A percentile compares a stretch with the other conserved stretches of the same genome.
These are phyloP conservation scores for Cryptosporidium parvum DNA, from an alignment of 169 alveolate genomes.

Conservation along the genomic window DNA sequence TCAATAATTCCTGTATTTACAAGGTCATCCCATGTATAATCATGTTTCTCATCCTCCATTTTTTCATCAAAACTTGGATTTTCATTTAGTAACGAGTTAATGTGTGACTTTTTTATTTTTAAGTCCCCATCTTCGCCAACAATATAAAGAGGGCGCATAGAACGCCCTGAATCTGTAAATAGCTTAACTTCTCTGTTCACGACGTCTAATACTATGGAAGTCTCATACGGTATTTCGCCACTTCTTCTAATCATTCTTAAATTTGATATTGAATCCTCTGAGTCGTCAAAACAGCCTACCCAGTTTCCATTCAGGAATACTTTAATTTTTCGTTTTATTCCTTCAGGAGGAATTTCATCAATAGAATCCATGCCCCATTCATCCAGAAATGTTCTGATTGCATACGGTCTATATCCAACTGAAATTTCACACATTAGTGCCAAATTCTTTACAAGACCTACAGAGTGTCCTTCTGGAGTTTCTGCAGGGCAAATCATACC, in stretches of 20 bases:
- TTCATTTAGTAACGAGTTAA: conserved; percentile 48
- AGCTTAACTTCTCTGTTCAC: conserved; percentile 93
- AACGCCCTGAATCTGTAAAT: conserved; percentile 98
- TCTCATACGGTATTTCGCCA: conserved; percentile 93
- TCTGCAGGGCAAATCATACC: conserved; percentile 99
- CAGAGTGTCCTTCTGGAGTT: conserved; percentile 99
- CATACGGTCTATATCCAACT: conserved; percentile 92
- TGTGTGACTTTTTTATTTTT: conserved; percentile 87
- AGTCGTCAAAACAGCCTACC: conserved; percentile 93
- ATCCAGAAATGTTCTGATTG: conserved; percentile 88
- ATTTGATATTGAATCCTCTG: conserved; percentile 91
- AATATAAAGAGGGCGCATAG: conserved; percentile 97
- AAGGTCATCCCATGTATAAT: conserved; percentile 88
- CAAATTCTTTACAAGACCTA: conserved; percentile 99
- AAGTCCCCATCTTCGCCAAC: conserved; percentile 91
- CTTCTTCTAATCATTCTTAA: conserved; percentile 91
- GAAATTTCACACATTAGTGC: conserved; percentile 98
- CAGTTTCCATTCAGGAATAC: conserved; percentile 96
- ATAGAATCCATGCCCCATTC: conserved; percentile 91
- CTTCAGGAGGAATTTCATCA: conserved; percentile 89
- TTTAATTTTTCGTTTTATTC: conserved; percentile 92
- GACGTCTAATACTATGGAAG: conserved; percentile 79
- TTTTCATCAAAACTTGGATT: conserved; percentile 32
- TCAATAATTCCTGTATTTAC: conserved; percentile 96
- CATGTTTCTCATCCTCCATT: conserved; percentile 77